Evolutionary conservation across 345 rosid species (phyloP).

Genomic region (Kandelia obovata): DNA sequence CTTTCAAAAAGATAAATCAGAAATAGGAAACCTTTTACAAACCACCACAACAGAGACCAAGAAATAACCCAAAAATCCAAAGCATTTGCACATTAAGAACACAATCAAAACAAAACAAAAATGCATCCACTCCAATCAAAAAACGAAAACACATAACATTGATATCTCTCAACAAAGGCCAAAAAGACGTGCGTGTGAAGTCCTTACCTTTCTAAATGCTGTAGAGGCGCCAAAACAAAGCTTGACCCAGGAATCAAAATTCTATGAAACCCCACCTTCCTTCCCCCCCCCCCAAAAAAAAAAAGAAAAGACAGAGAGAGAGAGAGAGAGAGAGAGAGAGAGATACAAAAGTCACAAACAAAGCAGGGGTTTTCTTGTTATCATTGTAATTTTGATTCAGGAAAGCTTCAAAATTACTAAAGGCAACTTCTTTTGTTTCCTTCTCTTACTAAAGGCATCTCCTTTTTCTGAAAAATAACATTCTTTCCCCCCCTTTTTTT

Average conservation of each 20-base stretch:
- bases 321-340: neutral
- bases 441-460: no score
- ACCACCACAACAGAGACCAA: neutral
- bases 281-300: neutral
- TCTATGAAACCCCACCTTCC: neutral
- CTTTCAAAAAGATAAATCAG: no score
- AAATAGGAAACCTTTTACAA: neutral
- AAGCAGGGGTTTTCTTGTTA: neutral
- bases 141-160: no score
- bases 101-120: neutral
- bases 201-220: conserved; percentile 5
- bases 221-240: neutral
- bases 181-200: neutral
- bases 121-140: no score
- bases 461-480: no score
- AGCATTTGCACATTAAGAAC: neutral
- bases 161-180: no score
- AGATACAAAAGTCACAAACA: neutral
- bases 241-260: neutral
- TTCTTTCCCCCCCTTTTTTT: no score
- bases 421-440: neutral
- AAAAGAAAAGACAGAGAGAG: neutral
- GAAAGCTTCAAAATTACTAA: neutral
- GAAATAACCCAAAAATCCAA: neutral
- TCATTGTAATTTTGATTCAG: no score